Conservation (phyloP, 176 grass and related monocot species). For the Pontederia crassipes region DNA sequence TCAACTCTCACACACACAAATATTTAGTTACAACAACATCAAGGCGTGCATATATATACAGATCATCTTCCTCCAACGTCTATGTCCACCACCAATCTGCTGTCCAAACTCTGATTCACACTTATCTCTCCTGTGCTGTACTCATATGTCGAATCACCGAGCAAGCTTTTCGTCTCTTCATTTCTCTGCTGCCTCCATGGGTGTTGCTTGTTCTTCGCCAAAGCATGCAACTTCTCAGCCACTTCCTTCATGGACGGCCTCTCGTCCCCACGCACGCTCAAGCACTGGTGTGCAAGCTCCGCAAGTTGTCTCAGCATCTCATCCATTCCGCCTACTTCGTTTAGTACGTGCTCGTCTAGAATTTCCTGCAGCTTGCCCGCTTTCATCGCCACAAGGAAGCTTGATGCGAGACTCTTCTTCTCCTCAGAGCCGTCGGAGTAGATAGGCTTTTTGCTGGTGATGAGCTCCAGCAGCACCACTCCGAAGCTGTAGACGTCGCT, state of each 20-base stretch:
- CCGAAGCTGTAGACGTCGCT: too few species aligned
- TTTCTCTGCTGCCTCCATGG: neutral
- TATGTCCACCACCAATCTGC: too few species aligned
- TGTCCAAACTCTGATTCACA: too few species aligned
- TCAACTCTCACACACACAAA: too few species aligned
- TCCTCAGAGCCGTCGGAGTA: constrained; percentile 11
- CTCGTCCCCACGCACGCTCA: neutral
- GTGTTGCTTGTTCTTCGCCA: neutral
- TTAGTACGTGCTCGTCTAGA: constrained; percentile 15
- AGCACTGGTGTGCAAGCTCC: neutral
- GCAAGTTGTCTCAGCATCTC: neutral
- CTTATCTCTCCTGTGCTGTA: too few species aligned
- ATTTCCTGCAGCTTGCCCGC: constrained; percentile 5
- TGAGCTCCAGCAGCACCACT: neutral
- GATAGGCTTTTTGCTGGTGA: constrained; percentile 7
- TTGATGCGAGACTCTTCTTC: constrained; percentile 10
- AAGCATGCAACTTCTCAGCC: neutral
- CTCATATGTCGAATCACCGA: neutral
- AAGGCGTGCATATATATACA: too few species aligned
- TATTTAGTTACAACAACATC: too few species aligned
- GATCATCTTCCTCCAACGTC: neutral
- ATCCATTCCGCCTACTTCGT: neutral
- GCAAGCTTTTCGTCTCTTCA: neutral
- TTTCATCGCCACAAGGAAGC: constrained; percentile 24
- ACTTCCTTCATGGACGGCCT: constrained; percentile 8